A percentile compares a stretch with the other conserved stretches of the same genome.
These are phyloP conservation scores for Podospora comata DNA, from an alignment of 495 filamentous ascomycete genomes.

Conservation along the genomic window DNA sequence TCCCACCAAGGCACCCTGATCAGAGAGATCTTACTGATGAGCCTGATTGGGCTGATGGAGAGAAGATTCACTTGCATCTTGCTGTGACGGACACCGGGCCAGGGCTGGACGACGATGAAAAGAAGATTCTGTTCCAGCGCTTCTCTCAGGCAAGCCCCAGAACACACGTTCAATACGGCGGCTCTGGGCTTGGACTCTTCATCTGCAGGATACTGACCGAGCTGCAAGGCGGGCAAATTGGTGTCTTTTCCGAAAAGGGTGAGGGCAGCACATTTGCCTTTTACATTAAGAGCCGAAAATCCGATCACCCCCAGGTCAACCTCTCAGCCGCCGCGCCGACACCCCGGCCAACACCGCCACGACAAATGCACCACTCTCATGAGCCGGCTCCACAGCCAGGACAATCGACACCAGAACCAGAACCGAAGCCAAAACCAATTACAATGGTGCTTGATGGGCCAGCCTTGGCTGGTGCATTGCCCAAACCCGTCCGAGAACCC, in stretches of 20 bases:
- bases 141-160: constrained; percentile 76
- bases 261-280: constrained; percentile 82
- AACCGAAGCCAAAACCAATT: neutral
- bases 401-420: neutral
- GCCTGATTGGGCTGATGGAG: constrained; percentile 65
- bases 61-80: constrained; percentile 67
- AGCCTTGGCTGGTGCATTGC: neutral
- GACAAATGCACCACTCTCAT: neutral
- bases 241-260: constrained; percentile 67
- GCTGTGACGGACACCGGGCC: constrained; percentile 76
- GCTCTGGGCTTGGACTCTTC: constrained; percentile 78
- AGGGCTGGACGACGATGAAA: constrained; percentile 69
- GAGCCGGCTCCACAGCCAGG: neutral
- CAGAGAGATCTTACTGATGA: constrained; percentile 52
- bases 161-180: constrained; percentile 78
- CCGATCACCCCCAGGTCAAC: constrained; percentile 14
- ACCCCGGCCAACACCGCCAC: constrained; percentile 5
- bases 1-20: constrained; percentile 51
- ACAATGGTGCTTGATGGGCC: neutral
- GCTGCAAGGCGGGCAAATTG: constrained; percentile 80
- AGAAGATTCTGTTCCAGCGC: constrained; percentile 71
- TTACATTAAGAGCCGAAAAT: constrained; percentile 54
- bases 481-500: constrained; percentile 1
- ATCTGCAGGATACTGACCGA: constrained; percentile 76
- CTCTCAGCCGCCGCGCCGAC: constrained; percentile 3